Percentiles rank a stretch among this genome's conserved stretches.
Evolutionary conservation across 176 grass and related monocot genomes (phyloP).

Genomic region (Miscanthus lutarioriparius): DNA sequence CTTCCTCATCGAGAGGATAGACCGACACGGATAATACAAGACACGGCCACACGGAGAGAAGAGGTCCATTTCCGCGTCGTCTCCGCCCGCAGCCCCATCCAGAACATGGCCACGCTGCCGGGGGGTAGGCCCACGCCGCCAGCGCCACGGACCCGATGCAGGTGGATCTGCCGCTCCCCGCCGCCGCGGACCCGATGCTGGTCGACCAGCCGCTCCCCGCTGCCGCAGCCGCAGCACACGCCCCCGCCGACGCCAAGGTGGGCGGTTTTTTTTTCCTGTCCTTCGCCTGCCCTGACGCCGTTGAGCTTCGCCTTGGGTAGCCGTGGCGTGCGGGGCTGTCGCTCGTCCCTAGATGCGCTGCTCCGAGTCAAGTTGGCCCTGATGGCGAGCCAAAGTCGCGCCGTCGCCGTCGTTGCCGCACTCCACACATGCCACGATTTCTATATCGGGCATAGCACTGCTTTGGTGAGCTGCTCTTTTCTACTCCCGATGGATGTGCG

Average conservation of each 20-base stretch:
- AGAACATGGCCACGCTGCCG: constrained; percentile 45
- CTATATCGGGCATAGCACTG: no score
- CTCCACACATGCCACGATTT: no score
- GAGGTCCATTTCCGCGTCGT: background rate
- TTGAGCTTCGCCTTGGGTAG: no score
- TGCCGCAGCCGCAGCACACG: background rate
- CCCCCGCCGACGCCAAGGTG: constrained; percentile 48
- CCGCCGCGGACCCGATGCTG: constrained; percentile 42
- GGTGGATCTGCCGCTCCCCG: constrained; percentile 47
- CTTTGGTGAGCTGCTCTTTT: no score
- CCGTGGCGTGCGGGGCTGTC: no score
- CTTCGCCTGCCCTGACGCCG: background rate
- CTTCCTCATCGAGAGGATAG: constrained; percentile 25
- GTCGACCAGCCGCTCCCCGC: constrained; percentile 46
- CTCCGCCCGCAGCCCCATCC: background rate
- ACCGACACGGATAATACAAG: background rate
- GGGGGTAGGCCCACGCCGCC: constrained; percentile 4
- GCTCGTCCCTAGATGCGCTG: no score
- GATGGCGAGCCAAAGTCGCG: no score
- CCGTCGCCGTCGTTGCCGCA: no score
- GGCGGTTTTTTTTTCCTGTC: background rate
- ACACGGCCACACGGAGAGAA: no score
- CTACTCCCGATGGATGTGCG: no score
- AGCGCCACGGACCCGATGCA: constrained; percentile 41
- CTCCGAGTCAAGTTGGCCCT: no score